Conservation (phyloP, 2,329 filamentous ascomycete species). For the Ascosphaera aggregata region DNA sequence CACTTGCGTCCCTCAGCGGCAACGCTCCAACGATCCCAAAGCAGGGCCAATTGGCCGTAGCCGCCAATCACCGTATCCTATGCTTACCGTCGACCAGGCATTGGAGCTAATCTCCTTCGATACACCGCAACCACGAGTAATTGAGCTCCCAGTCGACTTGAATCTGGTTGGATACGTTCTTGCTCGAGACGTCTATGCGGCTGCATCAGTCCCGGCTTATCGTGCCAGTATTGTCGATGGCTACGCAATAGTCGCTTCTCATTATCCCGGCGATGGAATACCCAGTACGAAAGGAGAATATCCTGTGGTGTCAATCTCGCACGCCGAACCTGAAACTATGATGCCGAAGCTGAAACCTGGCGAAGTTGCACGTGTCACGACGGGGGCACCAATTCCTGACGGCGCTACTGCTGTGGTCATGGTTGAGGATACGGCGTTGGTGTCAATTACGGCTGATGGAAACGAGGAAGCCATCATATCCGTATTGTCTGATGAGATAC, state of each 20-base stretch:
- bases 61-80: conserved; percentile 73
- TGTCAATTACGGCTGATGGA: conserved; percentile 51
- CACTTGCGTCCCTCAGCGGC: conserved; percentile 36
- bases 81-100: conserved; percentile 70
- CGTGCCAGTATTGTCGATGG: conserved; percentile 92
- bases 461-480: conserved; percentile 72
- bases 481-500: conserved; percentile 55
- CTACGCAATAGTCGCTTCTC: conserved; percentile 51
- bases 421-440: conserved; percentile 80
- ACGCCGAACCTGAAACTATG: conserved; percentile 51
- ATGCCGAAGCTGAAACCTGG: conserved; percentile 40
- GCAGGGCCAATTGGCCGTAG: conserved; percentile 44
- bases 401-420: conserved; percentile 84
- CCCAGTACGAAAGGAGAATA: conserved; percentile 50
- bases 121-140: conserved; percentile 38
- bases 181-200: conserved; percentile 57
- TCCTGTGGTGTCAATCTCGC: conserved; percentile 66
- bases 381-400: conserved; percentile 70
- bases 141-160: conserved; percentile 37
- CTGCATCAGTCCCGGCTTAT: conserved; percentile 76
- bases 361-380: conserved; percentile 75
- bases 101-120: conserved; percentile 47
- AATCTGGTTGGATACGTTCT: conserved; percentile 53
- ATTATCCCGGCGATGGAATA: conserved; percentile 28
- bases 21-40: conserved; percentile 34